phyloP scores from a whole-genome alignment of 345 rosid genomes.

The Atalantia buxifolia region DNA sequence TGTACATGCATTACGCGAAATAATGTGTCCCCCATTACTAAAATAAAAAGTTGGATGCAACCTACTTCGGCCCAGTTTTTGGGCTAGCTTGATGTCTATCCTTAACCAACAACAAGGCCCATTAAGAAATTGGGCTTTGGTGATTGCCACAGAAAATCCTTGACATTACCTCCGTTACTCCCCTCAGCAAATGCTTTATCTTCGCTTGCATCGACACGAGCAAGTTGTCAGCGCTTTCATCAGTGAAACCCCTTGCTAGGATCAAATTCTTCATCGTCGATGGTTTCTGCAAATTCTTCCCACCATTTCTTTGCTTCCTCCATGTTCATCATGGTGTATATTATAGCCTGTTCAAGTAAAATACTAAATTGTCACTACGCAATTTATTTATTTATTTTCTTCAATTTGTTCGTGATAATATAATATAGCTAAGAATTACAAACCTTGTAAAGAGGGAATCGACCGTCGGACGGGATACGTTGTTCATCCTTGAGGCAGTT shows the following conservation, averaged over 20 bases:
- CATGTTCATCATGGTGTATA: slow-evolving; percentile 34
- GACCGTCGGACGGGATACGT: slow-evolving; percentile 25
- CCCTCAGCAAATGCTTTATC: too few species aligned
- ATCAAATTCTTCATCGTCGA: slow-evolving; percentile 11
- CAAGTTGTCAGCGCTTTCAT: too few species aligned
- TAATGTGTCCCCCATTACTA: too few species aligned
- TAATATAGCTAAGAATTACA: too few species aligned
- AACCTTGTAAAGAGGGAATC: slow-evolving; percentile 44
- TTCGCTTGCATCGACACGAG: too few species aligned
- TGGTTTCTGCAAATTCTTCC: slow-evolving; percentile 26
- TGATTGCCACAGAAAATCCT: background rate
- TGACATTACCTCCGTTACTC: too few species aligned
- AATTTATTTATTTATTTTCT: background rate
- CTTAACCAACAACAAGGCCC: background rate
- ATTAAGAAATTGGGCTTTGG: background rate
- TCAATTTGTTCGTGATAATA: too few species aligned
- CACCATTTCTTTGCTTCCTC: slow-evolving; percentile 31
- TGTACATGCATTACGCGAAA: too few species aligned
- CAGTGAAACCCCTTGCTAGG: background rate
- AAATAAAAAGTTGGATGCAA: too few species aligned
- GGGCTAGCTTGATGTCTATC: background rate
- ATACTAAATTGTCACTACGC: background rate
- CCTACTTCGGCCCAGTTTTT: background rate
- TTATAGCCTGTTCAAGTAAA: slow-evolving; percentile 26
- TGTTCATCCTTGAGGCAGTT: slow-evolving; percentile 20